Conservation (phyloP, 176 grass and related monocot species). For the Typha latifolia region DNA sequence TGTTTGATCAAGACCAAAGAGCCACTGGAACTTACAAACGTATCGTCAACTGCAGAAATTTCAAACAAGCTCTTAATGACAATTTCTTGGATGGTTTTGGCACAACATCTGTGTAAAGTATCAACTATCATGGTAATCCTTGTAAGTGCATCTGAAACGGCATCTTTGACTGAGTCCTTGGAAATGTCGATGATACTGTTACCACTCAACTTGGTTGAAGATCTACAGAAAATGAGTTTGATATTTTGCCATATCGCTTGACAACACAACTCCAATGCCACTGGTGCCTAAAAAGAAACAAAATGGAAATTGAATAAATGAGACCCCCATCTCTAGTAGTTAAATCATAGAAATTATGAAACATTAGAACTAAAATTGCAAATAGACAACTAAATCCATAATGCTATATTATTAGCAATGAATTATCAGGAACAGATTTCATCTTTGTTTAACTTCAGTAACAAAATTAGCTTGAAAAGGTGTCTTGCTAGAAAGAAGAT, state of each 20-base stretch:
- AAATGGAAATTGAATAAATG: background rate
- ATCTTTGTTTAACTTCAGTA: no score
- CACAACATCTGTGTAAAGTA: conserved; percentile 38
- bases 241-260: conserved; percentile 37
- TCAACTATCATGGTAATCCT: conserved; percentile 44
- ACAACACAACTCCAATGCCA: conserved; percentile 51
- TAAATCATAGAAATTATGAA: background rate
- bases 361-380: background rate
- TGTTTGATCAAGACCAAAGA: conserved; percentile 48
- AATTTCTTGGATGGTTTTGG: conserved; percentile 30
- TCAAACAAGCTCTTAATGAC: conserved; percentile 50
- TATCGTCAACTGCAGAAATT: conserved; percentile 28
- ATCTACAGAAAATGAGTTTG: conserved; percentile 20
- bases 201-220: conserved; percentile 19
- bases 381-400: background rate
- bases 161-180: conserved; percentile 33
- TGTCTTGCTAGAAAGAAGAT: no score
- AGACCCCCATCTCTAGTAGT: background rate
- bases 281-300: conserved; percentile 40
- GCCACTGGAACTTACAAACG: conserved; percentile 23
- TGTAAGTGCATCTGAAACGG: conserved; percentile 43
- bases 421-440: no score
- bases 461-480: no score
- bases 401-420: no score
- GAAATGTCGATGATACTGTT: background rate